phyloP scores from a whole-genome alignment of 805 yeast species.

The Metschnikowia proteae region DNA sequence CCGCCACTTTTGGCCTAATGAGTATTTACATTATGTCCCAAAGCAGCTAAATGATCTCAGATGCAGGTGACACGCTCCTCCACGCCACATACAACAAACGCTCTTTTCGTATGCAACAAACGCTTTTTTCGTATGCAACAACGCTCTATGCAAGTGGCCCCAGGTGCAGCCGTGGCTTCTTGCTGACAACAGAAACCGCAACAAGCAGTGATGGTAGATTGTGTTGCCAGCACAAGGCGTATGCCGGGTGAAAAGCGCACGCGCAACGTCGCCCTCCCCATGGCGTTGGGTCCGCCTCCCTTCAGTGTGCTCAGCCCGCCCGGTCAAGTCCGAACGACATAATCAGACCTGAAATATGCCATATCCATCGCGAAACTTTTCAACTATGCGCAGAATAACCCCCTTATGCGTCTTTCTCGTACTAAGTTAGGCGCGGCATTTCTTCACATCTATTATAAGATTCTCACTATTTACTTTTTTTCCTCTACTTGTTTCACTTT shows the following conservation, averaged over 20 bases:
- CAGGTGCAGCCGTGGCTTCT: neutral
- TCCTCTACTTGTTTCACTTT: neutral
- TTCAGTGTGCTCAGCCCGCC: neutral
- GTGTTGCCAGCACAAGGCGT: neutral
- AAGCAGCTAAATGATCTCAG: conserved; percentile 3
- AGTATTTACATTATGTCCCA: conserved; percentile 1
- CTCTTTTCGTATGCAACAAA: neutral
- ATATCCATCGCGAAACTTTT: neutral
- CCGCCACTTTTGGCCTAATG: conserved; percentile 4
- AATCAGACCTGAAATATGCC: conserved; percentile 1
- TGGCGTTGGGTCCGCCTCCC: no score
- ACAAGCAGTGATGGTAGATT: neutral
- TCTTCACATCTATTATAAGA: conserved; percentile 3
- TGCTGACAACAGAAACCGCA: neutral
- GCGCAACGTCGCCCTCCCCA: neutral
- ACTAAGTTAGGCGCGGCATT: conserved; percentile 7
- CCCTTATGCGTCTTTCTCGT: neutral
- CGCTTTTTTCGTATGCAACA: neutral
- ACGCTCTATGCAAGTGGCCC: neutral
- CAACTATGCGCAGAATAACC: conserved; percentile 4
- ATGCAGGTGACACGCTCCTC: neutral
- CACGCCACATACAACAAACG: neutral
- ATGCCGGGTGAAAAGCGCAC: neutral
- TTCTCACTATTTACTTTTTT: conserved; percentile 5
- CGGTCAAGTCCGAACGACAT: neutral